phyloP scores from a whole-genome alignment of 2,329 filamentous ascomycete genomes.

The Coniochaeta ligniaria region DNA sequence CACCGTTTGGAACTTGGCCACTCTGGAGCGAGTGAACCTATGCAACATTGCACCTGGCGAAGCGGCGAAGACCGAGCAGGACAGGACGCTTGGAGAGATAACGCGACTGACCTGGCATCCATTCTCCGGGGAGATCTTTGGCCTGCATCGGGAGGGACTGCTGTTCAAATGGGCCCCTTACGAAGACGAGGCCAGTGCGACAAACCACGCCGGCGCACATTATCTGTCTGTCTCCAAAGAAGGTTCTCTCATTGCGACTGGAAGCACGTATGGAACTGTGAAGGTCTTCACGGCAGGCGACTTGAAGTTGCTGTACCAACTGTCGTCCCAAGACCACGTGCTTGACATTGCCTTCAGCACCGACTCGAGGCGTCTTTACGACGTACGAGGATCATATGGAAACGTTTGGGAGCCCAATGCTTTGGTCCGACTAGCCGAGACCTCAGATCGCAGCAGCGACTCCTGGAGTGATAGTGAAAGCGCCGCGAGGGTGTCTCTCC shows the following conservation, averaged over 20 bases:
- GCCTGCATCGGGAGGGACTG: conserved; percentile 21
- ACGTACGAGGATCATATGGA: conserved; percentile 10
- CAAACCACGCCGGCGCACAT: conserved; percentile 12
- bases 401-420: conserved; percentile 18
- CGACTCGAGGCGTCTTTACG: conserved; percentile 14
- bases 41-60: conserved; percentile 8
- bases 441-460: background rate
- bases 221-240: conserved; percentile 17
- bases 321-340: conserved; percentile 16
- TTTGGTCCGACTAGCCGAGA: conserved; percentile 10
- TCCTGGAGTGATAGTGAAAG: background rate
- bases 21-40: conserved; percentile 11
- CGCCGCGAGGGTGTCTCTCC: background rate
- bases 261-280: conserved; percentile 17
- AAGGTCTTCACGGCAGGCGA: conserved; percentile 16
- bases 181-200: conserved; percentile 15
- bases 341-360: conserved; percentile 11
- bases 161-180: conserved; percentile 28
- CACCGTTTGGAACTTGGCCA: conserved; percentile 20
- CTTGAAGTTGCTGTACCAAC: conserved; percentile 18
- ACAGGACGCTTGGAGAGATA: conserved; percentile 13
- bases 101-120: conserved; percentile 21
- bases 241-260: conserved; percentile 20
- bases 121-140: conserved; percentile 18
- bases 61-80: conserved; percentile 7